Evolutionary conservation across 495 filamentous ascomycete species (phyloP).

Genomic region (Tuber indicum): DNA sequence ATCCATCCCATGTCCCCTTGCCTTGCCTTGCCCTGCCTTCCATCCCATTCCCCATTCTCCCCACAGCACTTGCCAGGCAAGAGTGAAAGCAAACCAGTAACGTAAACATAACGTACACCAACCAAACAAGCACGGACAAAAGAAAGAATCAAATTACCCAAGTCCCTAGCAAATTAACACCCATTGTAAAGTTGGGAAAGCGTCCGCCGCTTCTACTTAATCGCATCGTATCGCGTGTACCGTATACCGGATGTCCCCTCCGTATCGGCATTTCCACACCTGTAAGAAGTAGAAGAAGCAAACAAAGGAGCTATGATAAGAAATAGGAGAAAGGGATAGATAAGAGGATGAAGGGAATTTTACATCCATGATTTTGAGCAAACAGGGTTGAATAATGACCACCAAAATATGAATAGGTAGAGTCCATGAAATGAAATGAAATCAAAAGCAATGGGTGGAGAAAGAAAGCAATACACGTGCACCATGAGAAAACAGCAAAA

Average conservation of each 20-base stretch:
- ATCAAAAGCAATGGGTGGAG: conserved; percentile 2
- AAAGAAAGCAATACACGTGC: conserved; percentile 10
- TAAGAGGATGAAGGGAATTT: background rate
- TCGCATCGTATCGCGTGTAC: background rate
- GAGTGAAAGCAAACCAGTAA: background rate
- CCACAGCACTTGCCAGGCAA: background rate
- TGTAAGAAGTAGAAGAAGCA: background rate
- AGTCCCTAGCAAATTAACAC: background rate
- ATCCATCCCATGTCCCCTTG: background rate
- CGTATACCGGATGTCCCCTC: background rate
- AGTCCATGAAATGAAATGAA: background rate
- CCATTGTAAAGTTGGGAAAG: background rate
- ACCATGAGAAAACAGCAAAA: conserved; percentile 6
- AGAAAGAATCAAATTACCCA: background rate
- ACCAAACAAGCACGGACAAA: background rate
- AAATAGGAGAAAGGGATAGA: background rate
- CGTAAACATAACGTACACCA: background rate
- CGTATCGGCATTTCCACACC: background rate
- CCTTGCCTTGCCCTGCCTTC: background rate
- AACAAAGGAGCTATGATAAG: background rate
- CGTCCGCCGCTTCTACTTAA: background rate
- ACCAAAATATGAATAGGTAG: background rate
- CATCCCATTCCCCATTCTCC: background rate
- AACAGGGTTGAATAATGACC: background rate
- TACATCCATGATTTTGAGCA: background rate